Evolutionary conservation across 1,284 basidiomycete species (phyloP), one percentile per base, ranked within the genome.

Genomic region (Cryptococcus amylolentus): DNA sequence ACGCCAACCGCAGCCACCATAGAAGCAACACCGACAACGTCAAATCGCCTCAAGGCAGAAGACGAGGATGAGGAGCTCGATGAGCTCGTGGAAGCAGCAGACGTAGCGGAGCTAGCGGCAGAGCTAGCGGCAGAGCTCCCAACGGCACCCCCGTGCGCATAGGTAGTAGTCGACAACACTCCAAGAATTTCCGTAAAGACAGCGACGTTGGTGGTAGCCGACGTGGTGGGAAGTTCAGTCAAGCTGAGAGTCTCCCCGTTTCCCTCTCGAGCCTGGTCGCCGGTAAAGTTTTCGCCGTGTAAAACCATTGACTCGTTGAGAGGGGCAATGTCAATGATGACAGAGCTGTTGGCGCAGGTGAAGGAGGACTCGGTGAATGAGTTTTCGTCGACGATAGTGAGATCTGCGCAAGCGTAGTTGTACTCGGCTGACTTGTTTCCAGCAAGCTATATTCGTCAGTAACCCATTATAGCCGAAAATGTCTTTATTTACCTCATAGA

Each of bases 371-470:
- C 48, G 42, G 51, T 56, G 51, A 54, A 65, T 5, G 44, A 48
- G 27, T 52, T 44, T 7, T 54, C 35, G 2, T 53, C 56, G 31
- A 66, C 63, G 13, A 68, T 55, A n/a, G 48, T 61, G 46, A 71
- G 54, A 48, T 71, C 69, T 51, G 69, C 68, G 38, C 69, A 71
- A 27, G 60, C 54, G 59, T 66, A 69, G 56, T 57, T 62, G 52
- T 59, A 57, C 14, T 40, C 50, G 20, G 35, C 39, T 35, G 31
- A 35, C 31, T 6, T 8, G 27, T 23, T 45, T n/a, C 54, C 61
- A 12, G 60, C 52, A 46, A 65, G 59, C 59, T 63, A 46, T 20
- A 8, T 16, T 13, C 10, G 16, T 31, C 40, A 45, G 14, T 5
- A 27, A 45, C 18, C 14, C 20, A 5, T n/a, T 5, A 14, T 14